phyloP scores from a whole-genome alignment of 1,139 yeast genomes.

The Hansenula anomala region DNA sequence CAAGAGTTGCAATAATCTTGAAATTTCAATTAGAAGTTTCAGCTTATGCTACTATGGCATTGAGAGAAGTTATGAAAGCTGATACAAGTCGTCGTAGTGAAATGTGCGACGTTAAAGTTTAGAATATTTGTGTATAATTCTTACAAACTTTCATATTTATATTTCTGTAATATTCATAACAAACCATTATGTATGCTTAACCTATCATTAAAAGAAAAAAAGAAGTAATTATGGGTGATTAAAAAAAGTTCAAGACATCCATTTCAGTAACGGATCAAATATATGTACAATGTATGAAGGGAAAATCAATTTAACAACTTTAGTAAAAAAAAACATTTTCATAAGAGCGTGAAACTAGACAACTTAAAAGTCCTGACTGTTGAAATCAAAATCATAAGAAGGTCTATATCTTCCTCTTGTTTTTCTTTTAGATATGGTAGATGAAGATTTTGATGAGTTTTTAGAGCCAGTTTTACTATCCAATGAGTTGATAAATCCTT shows the following conservation, averaged over 20 bases:
- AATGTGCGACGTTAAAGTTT: slow-evolving; percentile 31
- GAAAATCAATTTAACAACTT: no score
- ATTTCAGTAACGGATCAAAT: no score
- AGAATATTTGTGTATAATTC: neutral
- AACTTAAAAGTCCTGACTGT: neutral
- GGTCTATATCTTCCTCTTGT: slow-evolving; percentile 1
- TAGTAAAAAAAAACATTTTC: neutral
- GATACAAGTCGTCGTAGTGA: slow-evolving; percentile 72
- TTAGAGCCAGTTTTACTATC: neutral
- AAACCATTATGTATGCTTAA: neutral
- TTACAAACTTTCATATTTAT: no score
- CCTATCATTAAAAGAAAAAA: no score
- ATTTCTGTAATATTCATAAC: no score
- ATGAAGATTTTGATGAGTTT: neutral
- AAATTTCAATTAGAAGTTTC: slow-evolving; percentile 79
- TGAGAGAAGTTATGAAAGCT: slow-evolving; percentile 83
- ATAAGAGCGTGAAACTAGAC: neutral
- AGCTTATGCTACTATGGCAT: slow-evolving; percentile 96
- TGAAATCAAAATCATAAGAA: slow-evolving; percentile 1
- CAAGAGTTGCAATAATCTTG: slow-evolving; percentile 65
- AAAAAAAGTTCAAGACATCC: no score
- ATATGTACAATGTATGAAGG: no score
- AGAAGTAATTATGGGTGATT: no score
- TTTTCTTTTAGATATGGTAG: neutral
- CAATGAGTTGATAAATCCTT: neutral